Evolutionary conservation across 2,329 filamentous ascomycete genomes (phyloP).

Genomic region (Emmonsia crescens): DNA sequence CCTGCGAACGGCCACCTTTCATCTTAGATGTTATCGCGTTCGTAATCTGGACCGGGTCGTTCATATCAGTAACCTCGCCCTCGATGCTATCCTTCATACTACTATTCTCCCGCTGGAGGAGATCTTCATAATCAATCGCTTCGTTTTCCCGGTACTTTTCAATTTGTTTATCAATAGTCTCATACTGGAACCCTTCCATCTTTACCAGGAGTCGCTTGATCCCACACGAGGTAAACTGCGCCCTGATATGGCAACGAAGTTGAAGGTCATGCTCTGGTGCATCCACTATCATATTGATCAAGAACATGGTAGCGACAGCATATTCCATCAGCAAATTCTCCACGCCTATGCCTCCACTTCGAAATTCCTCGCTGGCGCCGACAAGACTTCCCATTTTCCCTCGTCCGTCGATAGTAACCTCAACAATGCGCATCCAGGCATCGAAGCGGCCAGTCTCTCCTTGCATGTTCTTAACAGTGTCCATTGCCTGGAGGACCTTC

Average conservation of each 20-base stretch:
- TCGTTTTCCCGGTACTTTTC: constrained; percentile 89
- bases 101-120: constrained; percentile 80
- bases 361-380: constrained; percentile 89
- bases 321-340: constrained; percentile 99
- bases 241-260: constrained; percentile 83
- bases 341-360: constrained; percentile 94
- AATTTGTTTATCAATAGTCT: constrained; percentile 96
- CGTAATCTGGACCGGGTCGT: constrained; percentile 83
- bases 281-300: constrained; percentile 95
- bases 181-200: constrained; percentile 98
- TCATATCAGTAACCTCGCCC: constrained; percentile 80
- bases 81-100: constrained; percentile 83
- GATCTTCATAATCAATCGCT: constrained; percentile 95
- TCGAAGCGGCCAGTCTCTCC: constrained; percentile 94
- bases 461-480: constrained; percentile 76
- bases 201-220: constrained; percentile 89
- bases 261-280: constrained; percentile 81
- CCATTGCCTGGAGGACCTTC: constrained; percentile 88
- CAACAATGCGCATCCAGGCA: constrained; percentile 96
- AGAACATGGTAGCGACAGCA: constrained; percentile 82
- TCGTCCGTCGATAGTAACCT: constrained; percentile 90
- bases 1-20: constrained; percentile 71
- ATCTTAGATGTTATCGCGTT: constrained; percentile 85
- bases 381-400: constrained; percentile 99
- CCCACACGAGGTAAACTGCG: constrained; percentile 90